These are phyloP conservation scores for Pleurotus tuber-regium DNA, from an alignment of 768 basidiomycete genomes.

Conservation along the genomic window DNA sequence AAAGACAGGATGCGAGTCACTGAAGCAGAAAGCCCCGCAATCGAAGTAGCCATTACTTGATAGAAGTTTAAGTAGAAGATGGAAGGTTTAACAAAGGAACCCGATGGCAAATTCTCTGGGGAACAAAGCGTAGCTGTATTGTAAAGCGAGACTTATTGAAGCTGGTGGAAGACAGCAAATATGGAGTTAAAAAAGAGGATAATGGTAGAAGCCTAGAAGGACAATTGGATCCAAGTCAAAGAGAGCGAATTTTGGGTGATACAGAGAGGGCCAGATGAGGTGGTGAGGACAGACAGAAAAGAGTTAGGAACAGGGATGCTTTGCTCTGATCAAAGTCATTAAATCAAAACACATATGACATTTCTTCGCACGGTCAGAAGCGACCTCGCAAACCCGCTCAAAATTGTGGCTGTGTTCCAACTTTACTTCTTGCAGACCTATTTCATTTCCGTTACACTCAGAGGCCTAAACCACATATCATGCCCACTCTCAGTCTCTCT, in stretches of 20 bases:
- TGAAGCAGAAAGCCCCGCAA: slow-evolving; percentile 85
- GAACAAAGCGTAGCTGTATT: too few species aligned
- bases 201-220: background rate
- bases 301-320: slow-evolving; percentile 2
- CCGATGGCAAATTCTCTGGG: background rate
- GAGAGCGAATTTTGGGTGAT: slow-evolving; percentile 7
- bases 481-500: too few species aligned
- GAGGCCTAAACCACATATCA: too few species aligned
- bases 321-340: background rate
- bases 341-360: slow-evolving; percentile 8
- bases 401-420: too few species aligned
- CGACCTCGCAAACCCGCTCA: too few species aligned
- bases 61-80: slow-evolving; percentile 20
- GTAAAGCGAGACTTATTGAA: background rate
- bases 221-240: slow-evolving; percentile 4
- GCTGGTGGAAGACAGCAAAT: background rate
- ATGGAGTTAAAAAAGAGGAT: slow-evolving; percentile 5
- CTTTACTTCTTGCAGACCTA: too few species aligned
- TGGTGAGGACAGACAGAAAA: slow-evolving; percentile 1
- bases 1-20: slow-evolving; percentile 94
- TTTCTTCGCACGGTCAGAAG: slow-evolving; percentile 7
- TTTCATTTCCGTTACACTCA: too few species aligned
- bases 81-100: slow-evolving; percentile 2
- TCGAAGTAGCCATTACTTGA: slow-evolving; percentile 61
- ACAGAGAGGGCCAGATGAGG: slow-evolving; percentile 10